These are phyloP conservation scores for Cyclotella choctawhatcheeana DNA, from an alignment of 108 stramenopile species.

Conservation along the genomic window DNA sequence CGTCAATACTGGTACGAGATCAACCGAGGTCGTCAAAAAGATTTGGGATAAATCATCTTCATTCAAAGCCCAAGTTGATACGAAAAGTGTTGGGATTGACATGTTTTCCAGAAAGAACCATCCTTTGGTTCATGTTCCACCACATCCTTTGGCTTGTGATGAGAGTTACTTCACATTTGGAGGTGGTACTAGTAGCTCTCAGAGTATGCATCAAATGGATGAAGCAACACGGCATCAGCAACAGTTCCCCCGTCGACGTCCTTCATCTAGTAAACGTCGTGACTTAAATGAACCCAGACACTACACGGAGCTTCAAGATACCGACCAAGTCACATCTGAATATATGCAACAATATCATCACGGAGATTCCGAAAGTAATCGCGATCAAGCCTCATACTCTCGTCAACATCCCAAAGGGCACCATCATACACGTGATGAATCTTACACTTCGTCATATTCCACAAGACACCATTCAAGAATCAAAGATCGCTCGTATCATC, in stretches of 20 bases:
- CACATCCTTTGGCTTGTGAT: background rate
- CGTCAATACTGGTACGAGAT: conserved; percentile 40
- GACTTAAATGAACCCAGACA: background rate
- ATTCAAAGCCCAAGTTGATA: background rate
- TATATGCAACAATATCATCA: too few relatives aligned
- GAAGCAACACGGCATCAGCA: background rate
- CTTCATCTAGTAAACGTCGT: too few relatives aligned
- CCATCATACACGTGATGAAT: too few relatives aligned
- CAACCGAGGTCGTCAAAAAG: conserved; percentile 36
- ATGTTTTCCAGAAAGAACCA: conserved; percentile 1
- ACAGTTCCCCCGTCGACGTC: background rate
- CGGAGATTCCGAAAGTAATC: too few relatives aligned
- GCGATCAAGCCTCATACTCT: too few relatives aligned
- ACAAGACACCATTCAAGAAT: too few relatives aligned
- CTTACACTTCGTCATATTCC: too few relatives aligned
- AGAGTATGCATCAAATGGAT: background rate
- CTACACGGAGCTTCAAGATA: too few relatives aligned
- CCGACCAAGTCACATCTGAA: too few relatives aligned
- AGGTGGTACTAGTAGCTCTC: too few relatives aligned
- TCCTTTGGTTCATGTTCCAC: background rate
- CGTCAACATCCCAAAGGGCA: too few relatives aligned
- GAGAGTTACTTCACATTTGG: background rate
- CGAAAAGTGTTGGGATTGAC: background rate
- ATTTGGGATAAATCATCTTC: conserved; percentile 42
- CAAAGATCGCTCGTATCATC: too few relatives aligned